Conservation (phyloP, 2,329 filamentous ascomycete species). For the Neospermospora avenae region DNA sequence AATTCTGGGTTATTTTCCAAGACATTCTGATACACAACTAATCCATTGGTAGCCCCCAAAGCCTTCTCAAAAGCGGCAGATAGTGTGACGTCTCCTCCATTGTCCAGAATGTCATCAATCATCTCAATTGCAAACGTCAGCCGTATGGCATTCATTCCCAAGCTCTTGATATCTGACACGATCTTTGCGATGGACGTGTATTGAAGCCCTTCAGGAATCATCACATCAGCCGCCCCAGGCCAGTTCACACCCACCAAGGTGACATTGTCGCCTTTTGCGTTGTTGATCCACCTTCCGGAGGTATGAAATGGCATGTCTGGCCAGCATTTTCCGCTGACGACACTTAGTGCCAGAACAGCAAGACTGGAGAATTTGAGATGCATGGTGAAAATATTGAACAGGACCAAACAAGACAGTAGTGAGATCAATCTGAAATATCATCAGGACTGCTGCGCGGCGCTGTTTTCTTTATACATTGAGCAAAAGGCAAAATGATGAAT, state of each 20-base stretch:
- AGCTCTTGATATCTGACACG: constrained; percentile 50
- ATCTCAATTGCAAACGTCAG: constrained; percentile 63
- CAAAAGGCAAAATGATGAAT: neutral
- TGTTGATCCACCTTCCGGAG: constrained; percentile 39
- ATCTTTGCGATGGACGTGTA: constrained; percentile 55
- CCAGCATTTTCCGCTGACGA: constrained; percentile 10
- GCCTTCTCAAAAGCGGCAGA: constrained; percentile 43
- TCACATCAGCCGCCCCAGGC: constrained; percentile 58
- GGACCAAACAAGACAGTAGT: neutral
- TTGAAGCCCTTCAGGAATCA: constrained; percentile 63
- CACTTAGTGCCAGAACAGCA: constrained; percentile 2
- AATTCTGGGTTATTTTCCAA: constrained; percentile 56
- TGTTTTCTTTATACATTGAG: neutral
- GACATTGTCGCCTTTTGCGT: constrained; percentile 40
- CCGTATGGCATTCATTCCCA: constrained; percentile 62
- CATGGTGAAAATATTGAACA: constrained; percentile 11
- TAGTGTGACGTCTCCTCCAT: constrained; percentile 47
- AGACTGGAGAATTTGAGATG: constrained; percentile 5
- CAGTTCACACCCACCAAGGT: constrained; percentile 59
- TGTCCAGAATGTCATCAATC: constrained; percentile 55
- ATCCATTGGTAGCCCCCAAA: constrained; percentile 52
- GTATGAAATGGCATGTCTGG: constrained; percentile 30
- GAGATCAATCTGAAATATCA: neutral
- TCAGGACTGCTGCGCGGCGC: neutral
- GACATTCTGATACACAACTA: constrained; percentile 48